Base-by-base conservation (phyloP, 2,329 filamentous ascomycete genomes). In the Fusarium humuli region DNA sequence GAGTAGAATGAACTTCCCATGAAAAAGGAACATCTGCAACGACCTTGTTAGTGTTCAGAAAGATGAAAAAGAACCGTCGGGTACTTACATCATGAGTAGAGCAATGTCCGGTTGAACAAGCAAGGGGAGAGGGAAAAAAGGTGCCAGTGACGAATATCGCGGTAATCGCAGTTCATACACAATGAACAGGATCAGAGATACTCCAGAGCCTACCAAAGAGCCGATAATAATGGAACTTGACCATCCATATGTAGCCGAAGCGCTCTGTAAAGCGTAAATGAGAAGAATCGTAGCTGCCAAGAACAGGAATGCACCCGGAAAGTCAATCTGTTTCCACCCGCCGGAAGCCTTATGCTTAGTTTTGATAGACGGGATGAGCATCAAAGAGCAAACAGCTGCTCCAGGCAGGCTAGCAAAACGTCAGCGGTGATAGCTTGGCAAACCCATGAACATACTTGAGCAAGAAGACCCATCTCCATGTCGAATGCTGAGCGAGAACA, bases 391-490 rank as follows among this genome's bases (percentile, higher is more conserved):
- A 27, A 54, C 25, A 9, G n/a, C 50, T 30, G 50, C 25, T 16
- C 49, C 49, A 20, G 49, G 49, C 5, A 53, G 37, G 11, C 37
- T 42, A 14, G 7, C 12, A 3, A 23, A 30, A 4, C 12, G 27
- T 30, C 12, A 42, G 50, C 12, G 13, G 13, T 29, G 2, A 16
- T 29, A 9, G 4, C 12, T 11, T n/a, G 8, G 12, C 8, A 14
- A 6, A 10, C n/a, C 12, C 34, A 27, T 32, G 30, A 2, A 16
- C 58, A 5, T 42, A 57, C 55, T 60, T 63, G 25, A 63, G 60
- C 14, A 58, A 48, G 42, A 63, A 63, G 4, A 63, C 48, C 61
- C 53, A 61, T 47, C 46, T 59, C 54, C 56, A 58, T 9, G 53
- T 49, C 34, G 47, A 67, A 23, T 63, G 54, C 41, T 63, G 55